Base-by-base conservation (phyloP, 495 filamentous ascomycete species). In the Aspergillus asperescens region DNA sequence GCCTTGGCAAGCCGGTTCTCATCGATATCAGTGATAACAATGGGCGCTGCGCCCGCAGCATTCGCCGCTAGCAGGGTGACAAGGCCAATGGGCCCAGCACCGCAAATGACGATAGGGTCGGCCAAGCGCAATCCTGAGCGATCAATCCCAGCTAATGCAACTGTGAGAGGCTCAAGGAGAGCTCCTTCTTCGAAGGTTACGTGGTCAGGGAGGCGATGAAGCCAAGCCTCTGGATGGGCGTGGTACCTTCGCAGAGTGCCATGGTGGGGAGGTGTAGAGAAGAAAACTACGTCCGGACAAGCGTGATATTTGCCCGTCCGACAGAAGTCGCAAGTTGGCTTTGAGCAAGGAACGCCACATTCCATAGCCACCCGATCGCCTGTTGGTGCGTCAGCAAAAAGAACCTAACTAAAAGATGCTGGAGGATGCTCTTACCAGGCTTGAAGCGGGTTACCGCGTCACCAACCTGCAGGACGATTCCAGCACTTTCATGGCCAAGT, bases 281-380 rank as follows among this genome's bases (percentile, higher is more conserved):
- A 70, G 65, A 90, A 89, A 40, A 71, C 74, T 70, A 89, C 80
- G 16, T 72, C 71, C 23, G 75, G 74, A 68, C 87, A 90, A 63
- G 88, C 83, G 61, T 89, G 88, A 57, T 89, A 89, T 19, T 83
- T 68, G 1, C 84, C 83, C 38, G 70, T 71, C 10, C 52, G 51
- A 58, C 85, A 89, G 24, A 80, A 58, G 18, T 74, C 70, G 60
- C 85, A 89, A 16, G 69, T 44, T 0, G 54, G 10, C 32, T 55
- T 57, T 16, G 70, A 72, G 61, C 86, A 88, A 4, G 84, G 84
- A 32, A 83, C 62, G 25, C 85, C 85, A 55, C 85, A 82, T 67
- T 89, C 85, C 23, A 89, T 70, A 0, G 84, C 85, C 0, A 89
- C 84, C 25, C 74, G 73, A 62, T 89, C 85, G 19, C 85, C 85